Evolutionary conservation across 495 filamentous ascomycete genomes (phyloP).

Genomic region (Hypoxylon fragiforme): DNA sequence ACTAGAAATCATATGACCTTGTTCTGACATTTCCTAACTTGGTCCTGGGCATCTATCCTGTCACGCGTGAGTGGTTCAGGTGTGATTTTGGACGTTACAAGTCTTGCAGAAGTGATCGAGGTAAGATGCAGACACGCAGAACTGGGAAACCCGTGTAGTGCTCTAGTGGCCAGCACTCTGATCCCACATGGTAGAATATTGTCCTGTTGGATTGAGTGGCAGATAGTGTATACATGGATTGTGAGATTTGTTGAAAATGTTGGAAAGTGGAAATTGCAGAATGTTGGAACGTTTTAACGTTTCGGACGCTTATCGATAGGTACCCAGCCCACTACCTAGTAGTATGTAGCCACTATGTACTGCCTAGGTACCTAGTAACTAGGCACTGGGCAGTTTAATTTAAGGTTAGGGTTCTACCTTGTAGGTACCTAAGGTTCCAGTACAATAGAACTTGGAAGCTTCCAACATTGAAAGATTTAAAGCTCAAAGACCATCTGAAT

Average conservation of each 20-base stretch:
- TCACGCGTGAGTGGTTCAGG: background rate
- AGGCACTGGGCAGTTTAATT: too few species aligned
- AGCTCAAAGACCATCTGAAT: conserved; percentile 4
- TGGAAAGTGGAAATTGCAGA: too few species aligned
- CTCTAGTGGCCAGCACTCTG: background rate
- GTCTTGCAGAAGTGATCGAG: background rate
- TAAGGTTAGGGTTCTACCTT: too few species aligned
- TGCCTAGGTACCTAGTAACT: background rate
- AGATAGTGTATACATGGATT: conserved; percentile 1
- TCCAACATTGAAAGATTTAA: conserved; percentile 1
- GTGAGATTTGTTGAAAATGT: conserved; percentile 10
- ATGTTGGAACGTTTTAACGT: too few species aligned
- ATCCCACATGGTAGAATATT: background rate
- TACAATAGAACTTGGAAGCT: conserved; percentile 20
- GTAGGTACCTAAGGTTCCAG: too few species aligned
- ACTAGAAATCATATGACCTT: too few species aligned
- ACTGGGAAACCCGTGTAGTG: background rate
- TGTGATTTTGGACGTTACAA: background rate
- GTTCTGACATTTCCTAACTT: background rate
- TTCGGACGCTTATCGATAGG: too few species aligned
- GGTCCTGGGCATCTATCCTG: conserved; percentile 12
- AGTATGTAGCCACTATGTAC: too few species aligned
- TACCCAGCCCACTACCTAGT: too few species aligned
- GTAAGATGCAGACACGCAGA: background rate
- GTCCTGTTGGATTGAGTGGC: background rate